Base-by-base conservation (phyloP, 2,329 filamentous ascomycete species). In the Epichloe sylvatica region DNA sequence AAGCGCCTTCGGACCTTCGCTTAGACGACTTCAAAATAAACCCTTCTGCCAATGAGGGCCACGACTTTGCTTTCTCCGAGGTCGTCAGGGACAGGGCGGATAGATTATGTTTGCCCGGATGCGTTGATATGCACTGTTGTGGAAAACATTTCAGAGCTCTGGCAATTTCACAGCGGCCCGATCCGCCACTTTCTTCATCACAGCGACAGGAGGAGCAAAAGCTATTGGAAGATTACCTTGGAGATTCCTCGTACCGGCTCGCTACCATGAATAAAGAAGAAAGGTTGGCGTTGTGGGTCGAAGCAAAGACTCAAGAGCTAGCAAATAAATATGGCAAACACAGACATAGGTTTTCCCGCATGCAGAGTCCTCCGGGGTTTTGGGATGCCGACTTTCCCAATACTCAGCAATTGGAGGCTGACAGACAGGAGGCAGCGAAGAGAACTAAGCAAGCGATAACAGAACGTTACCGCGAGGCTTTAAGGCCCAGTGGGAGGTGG, bases 311-410 rank as follows among this genome's bases (percentile, higher is more conserved):
- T 0, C 77, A 80, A 60, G 73, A 82, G 45, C 70, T 94, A 54
- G 84, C 90, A 1, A 82, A 90, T 59, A 76, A 78, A 53, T 80
- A 79, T 62, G 89, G 89, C 5, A 87, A 76, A 61, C 90, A 96
- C 65, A 76, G 84, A 50, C 78, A 91, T 57, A 75, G 80, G 30
- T 89, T 84, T 64, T 77, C 82, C 52, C 77, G 88, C 46, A 75
- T 78, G 54, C 73, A 70, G 42, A 87, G 84, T 9, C 90, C 92
- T 87, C 87, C 88, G 2, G 90, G 89, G 0, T 97, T 87, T 62
- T 98, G 92, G 92, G 76, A 86, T 49, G 77, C 84, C 2, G 91
- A 94, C 57, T 94, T 98, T 62, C 90, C 91, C 1, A 80, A 71
- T 25, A 96, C 92, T 1, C 92, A 97, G 63, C 86, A 96, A 65